phyloP scores from a whole-genome alignment of 139 green algal species.

The Chlamydomonas incerta region DNA sequence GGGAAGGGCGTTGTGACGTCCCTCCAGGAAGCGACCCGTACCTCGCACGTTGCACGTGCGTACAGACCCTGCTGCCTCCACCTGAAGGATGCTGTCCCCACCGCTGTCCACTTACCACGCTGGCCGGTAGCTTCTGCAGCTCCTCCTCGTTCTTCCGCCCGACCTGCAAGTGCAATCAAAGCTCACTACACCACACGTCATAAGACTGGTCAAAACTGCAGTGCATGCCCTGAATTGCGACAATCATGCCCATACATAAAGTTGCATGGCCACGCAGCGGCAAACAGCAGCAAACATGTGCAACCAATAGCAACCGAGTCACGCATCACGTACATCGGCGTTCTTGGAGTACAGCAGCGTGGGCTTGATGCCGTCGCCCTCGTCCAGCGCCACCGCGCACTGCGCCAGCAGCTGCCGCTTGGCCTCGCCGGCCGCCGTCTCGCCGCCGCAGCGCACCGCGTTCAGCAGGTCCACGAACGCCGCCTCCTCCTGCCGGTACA shows the following conservation, averaged over 20 bases:
- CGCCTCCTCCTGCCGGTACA: slow-evolving; percentile 63
- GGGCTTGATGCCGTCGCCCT: slow-evolving; percentile 8
- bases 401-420: background rate
- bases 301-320: background rate
- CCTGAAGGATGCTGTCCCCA: background rate
- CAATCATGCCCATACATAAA: too few relatives aligned
- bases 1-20: too few relatives aligned
- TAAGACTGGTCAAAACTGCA: too few relatives aligned
- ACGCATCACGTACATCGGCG: background rate
- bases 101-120: background rate
- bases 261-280: too few relatives aligned
- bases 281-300: background rate
- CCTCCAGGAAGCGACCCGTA: too few relatives aligned
- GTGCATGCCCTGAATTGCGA: too few relatives aligned
- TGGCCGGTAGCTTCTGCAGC: background rate
- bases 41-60: too few relatives aligned
- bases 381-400: background rate
- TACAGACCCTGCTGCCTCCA: too few relatives aligned
- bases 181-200: too few relatives aligned
- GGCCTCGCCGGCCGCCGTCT: background rate
- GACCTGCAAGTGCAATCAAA: background rate
- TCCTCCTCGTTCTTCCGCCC: background rate
- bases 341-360: background rate
- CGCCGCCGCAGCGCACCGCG: slow-evolving; percentile 43
- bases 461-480: slow-evolving; percentile 60